Evolutionary conservation across 2,329 filamentous ascomycete genomes (phyloP), one percentile per base, ranked within the genome.

Genomic region (Gnomoniopsis sp.): DNA sequence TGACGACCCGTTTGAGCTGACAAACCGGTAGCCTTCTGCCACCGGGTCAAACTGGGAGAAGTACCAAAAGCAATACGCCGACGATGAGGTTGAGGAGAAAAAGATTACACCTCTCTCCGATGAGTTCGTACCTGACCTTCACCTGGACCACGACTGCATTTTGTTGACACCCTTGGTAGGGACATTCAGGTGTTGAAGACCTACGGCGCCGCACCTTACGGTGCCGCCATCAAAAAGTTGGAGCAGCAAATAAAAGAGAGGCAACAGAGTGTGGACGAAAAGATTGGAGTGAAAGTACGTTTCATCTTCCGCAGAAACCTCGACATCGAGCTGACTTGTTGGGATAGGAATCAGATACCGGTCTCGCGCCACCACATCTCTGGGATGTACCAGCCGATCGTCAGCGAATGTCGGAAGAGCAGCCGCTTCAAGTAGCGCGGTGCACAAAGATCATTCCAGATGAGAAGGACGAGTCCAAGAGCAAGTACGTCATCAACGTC

Each of bases 401-500:
- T 68, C 95, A 98, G 84, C 91, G 95, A 71, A 99, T 99, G 95
- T 88, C 88, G 64, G 95, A 99, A 78, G 95, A 99, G 78, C 95
- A 99, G 71, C 95, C 95, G 47, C 84, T 98, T 68, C 95, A 99
- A 78, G 95, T 99, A 64, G 95, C 95, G 65, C 85, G 95, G 71
- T 99, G 95, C 83, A 99, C 95, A 61, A 99, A 99, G 83, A 99
- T 99, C 74, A 99, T 99, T 67, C 88, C 92, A 62, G 93, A 98
- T 71, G 93, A 96, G 73, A 93, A 95, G 77, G 93, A 98, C 73
- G 82, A 91, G 62, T 90, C 96, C 64, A 99, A 99, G 85, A 96
- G 90, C 86, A 99, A 98, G 87, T 99, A 99, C 80, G 93, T 99
- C 70, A 99, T 99, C 84, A 99, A 99, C 77, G 93, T 99, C 68